Base-by-base conservation (phyloP, 306 rosid species). In the Senna siamea region DNA sequence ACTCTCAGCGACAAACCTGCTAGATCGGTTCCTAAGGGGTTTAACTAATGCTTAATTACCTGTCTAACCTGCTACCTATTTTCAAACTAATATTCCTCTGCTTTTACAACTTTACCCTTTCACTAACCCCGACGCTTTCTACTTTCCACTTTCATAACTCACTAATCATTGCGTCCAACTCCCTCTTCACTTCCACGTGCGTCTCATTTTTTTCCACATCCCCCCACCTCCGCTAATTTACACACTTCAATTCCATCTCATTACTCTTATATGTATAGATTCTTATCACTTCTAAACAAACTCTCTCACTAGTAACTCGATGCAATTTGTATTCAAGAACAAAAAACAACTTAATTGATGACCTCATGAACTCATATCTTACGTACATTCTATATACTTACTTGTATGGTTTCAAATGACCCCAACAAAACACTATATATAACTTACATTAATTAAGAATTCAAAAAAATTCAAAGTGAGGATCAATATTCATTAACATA, bases 1-100 rank as follows among this genome's bases (percentile, higher is more conserved):
- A n/a, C n/a, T n/a, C 81, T 76, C 76, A 79, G 83, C 94, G 85
- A 83, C 70, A 83, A 83, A 81, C 74, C 80, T 76, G 89, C 81
- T 69, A 26, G 79, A 82, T 82, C 87, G 80, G 61, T 79, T 69
- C 82, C 78, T 70, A 23, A 78, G 84, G 81, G 23, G 62, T 83
- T 17, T 66, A 51, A 43, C 60, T 15, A 59, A 10, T 43, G 1
- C 5, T 15, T 34, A 43, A 43, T 78, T 43, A 54, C 38, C 23
- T 23, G 26, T 17, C 28, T 35, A 59, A 28, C 74, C 23, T 51
- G 56, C 56, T 2, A 51, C 11, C 10, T 51, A 26, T 14, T 46
- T 46, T 2, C 51, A 11, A 46, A 41, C n/a, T 48, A 15, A 48
- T 48, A 15, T 48, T n/a, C 22, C 22, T n/a, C n/a, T n/a, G 7